Percentiles rank a stretch among this genome's conserved stretches.
These are phyloP conservation scores for Rhodomyrtus tomentosa DNA, from an alignment of 345 rosid species.

Conservation along the genomic window DNA sequence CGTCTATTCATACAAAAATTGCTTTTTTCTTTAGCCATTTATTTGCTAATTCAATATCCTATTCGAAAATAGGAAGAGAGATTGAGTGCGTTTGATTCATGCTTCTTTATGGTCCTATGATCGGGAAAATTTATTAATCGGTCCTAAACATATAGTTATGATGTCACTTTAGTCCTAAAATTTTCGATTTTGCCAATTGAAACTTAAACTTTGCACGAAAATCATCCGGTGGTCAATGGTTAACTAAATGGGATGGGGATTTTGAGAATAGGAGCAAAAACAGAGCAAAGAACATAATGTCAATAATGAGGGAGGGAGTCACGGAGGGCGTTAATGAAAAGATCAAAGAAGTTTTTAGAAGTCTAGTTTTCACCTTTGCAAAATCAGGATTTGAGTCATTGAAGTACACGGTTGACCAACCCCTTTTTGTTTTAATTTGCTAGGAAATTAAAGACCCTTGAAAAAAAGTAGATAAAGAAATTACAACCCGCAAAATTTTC, in stretches of 20 bases:
- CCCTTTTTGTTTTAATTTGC: background rate
- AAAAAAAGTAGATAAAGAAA: background rate
- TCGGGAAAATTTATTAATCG: background rate
- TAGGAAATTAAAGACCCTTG: background rate
- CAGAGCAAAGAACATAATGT: background rate
- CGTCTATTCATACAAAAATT: accelerated
- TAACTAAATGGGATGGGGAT: background rate
- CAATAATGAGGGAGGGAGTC: background rate
- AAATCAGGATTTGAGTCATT: background rate
- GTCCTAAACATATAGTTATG: background rate
- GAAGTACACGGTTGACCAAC: background rate
- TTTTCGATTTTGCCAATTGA: background rate
- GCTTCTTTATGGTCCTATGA: background rate
- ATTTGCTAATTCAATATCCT: background rate
- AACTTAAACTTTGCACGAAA: background rate
- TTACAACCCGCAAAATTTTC: background rate
- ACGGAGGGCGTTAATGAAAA: background rate
- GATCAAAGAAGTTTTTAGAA: background rate
- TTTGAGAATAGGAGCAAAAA: background rate
- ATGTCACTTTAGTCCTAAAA: background rate
- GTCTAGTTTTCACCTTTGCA: background rate
- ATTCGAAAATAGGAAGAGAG: background rate
- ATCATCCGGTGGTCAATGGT: background rate
- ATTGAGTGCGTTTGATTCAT: background rate
- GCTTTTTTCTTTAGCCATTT: background rate